Base-by-base conservation (phyloP, 2,329 filamentous ascomycete genomes). In the Rhynchosporium agropyri region DNA sequence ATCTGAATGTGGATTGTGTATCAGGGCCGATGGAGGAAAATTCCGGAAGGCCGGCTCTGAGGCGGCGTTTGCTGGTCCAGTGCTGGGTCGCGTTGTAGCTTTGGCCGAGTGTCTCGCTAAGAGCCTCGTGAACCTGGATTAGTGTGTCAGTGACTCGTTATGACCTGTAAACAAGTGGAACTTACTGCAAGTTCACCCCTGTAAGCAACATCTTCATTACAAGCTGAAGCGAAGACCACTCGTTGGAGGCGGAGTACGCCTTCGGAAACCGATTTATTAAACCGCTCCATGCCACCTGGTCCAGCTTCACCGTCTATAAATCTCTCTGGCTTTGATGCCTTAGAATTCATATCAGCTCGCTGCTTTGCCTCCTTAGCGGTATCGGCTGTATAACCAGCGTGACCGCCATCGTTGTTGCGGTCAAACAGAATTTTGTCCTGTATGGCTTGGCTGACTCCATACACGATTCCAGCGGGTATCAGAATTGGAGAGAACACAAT, bases 141-240 rank as follows among this genome's bases (percentile, higher is more conserved):
- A 15, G 8, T 15, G 46, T 36, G 31, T 60, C 9, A 50, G 43
- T 46, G 43, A n/a, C n/a, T 33, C 10, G 26, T 15, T 29, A 31
- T 46, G 12, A n/a, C 42, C 12, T 31, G 4, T 36, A 4, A 26
- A 9, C 2, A 13, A 10, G 8, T 7, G n/a, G 7, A 10, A 60
- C 59, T 56, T 29, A 61, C 59, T 28, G 40, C 29, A 40, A 56
- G 26, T 46, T 61, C 59, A 4, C 51, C 51, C 36, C n/a, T 55
- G 28, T 56, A 61, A 36, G 38, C 59, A 29, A 61, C 42, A 12
- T 38, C 29, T 31, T 61, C 59, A 28, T 36, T 28, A 29, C 4
- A 28, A n/a, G 29, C 29, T 5, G 48, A 33, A 29, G 48, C 6
- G 29, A n/a, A 26, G 3, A 28, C 55, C 40, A 45, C 26, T 28